These are phyloP conservation scores for Corchorus olitorius DNA, from an alignment of 345 rosid species.

Conservation along the genomic window DNA sequence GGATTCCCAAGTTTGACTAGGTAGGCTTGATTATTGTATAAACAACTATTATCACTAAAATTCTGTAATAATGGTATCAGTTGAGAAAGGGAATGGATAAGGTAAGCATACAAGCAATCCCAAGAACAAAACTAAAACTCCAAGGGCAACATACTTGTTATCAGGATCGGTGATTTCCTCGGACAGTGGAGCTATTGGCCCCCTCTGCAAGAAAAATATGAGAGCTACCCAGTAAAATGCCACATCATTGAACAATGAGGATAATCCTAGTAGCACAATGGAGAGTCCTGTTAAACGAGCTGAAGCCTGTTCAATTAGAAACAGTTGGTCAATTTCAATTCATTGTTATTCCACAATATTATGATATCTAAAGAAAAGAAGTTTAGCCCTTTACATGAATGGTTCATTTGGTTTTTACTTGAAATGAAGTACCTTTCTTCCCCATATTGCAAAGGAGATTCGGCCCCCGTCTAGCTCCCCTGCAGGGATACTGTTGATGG, in stretches of 20 bases:
- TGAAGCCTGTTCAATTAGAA: slow-evolving; percentile 56
- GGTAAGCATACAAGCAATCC: slow-evolving; percentile 85
- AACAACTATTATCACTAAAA: slow-evolving; percentile 31
- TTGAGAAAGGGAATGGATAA: slow-evolving; percentile 77
- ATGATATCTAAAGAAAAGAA: background rate
- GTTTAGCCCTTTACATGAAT: background rate
- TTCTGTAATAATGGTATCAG: slow-evolving; percentile 38
- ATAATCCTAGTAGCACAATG: slow-evolving; percentile 69
- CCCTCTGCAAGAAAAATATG: slow-evolving; percentile 83
- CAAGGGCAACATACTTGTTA: slow-evolving; percentile 57
- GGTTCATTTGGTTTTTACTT: background rate
- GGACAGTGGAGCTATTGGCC: slow-evolving; percentile 78
- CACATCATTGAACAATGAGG: slow-evolving; percentile 78
- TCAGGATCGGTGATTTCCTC: slow-evolving; percentile 81
- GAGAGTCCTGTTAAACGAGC: slow-evolving; percentile 64
- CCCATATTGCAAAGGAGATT: slow-evolving; percentile 88
- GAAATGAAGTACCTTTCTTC: slow-evolving; percentile 71
- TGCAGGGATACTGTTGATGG: slow-evolving; percentile 93
- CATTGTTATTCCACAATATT: background rate
- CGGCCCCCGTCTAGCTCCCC: slow-evolving; percentile 95
- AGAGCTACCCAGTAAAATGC: slow-evolving; percentile 93
- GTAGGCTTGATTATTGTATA: background rate
- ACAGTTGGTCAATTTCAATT: slow-evolving; percentile 14
- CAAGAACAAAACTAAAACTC: slow-evolving; percentile 64
- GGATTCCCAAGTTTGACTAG: background rate